Conservation (phyloP, 2,329 filamentous ascomycete genomes). For the Chrysoporthe austroafricana region DNA sequence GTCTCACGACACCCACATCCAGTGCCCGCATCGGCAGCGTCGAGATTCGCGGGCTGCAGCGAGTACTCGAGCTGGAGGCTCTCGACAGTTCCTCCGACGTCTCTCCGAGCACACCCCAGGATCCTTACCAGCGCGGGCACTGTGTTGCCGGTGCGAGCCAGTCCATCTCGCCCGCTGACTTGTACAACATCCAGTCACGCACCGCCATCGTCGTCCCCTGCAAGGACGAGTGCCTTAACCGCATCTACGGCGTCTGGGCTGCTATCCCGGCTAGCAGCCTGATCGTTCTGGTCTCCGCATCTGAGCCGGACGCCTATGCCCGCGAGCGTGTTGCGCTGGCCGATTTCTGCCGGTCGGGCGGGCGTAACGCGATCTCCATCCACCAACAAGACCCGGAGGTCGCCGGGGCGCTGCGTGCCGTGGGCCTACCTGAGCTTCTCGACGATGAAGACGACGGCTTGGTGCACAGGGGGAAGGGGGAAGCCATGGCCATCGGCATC, state of each 20-base stretch:
- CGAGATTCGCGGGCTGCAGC: constrained; percentile 26
- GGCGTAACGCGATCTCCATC: constrained; percentile 33
- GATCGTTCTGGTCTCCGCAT: constrained; percentile 39
- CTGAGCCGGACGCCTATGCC: constrained; percentile 31
- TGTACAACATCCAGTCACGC: constrained; percentile 24
- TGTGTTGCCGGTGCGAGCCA: background rate
- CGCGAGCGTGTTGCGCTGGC: constrained; percentile 32
- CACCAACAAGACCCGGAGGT: constrained; percentile 37
- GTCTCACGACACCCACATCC: constrained; percentile 14
- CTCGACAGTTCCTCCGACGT: constrained; percentile 6
- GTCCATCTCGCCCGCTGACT: constrained; percentile 19
- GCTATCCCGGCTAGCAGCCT: constrained; percentile 37
- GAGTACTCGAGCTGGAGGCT: constrained; percentile 27
- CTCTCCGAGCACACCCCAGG: background rate
- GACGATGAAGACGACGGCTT: constrained; percentile 34
- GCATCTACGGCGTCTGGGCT: constrained; percentile 36
- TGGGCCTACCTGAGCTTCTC: constrained; percentile 34
- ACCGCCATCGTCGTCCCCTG: constrained; percentile 40
- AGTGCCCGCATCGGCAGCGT: constrained; percentile 18
- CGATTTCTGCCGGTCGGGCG: constrained; percentile 30
- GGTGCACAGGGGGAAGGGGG: constrained; percentile 39
- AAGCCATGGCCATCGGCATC: constrained; percentile 40
- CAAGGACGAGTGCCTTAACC: constrained; percentile 36
- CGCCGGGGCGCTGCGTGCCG: constrained; percentile 31
- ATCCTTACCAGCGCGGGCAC: background rate